Evolutionary conservation across 1,139 yeast genomes (phyloP).

Genomic region (Saccharomycopsis phalli): DNA sequence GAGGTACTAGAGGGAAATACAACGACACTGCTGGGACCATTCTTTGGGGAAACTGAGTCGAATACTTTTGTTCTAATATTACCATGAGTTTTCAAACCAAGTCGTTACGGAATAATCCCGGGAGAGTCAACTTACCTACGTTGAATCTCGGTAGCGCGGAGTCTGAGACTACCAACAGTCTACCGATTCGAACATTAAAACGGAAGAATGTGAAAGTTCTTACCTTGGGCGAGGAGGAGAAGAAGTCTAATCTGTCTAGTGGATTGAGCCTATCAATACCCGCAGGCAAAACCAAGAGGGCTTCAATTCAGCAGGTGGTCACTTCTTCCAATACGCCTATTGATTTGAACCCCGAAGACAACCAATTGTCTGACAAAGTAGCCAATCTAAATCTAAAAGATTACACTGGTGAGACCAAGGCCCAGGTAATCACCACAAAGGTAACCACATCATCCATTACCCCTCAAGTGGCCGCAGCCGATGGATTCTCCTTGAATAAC

Average conservation of each 20-base stretch:
- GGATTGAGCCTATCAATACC: slow-evolving; percentile 7
- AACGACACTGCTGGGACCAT: too few relatives aligned
- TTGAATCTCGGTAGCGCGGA: slow-evolving; percentile 5
- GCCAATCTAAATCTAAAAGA: background rate
- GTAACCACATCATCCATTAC: slow-evolving; percentile 10
- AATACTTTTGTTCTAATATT: background rate
- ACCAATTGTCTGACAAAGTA: background rate
- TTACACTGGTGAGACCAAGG: slow-evolving; percentile 16
- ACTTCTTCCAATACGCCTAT: slow-evolving; percentile 11
- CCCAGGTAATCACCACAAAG: slow-evolving; percentile 17
- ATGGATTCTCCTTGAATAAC: slow-evolving; percentile 23
- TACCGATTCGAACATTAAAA: slow-evolving; percentile 16
- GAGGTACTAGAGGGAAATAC: too few relatives aligned
- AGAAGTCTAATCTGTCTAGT: background rate
- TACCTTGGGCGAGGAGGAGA: slow-evolving; percentile 7
- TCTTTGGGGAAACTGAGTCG: too few relatives aligned
- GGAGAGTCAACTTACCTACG: slow-evolving; percentile 15
- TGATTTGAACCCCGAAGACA: slow-evolving; percentile 5
- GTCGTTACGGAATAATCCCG: slow-evolving; percentile 16
- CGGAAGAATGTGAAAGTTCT: slow-evolving; percentile 15
- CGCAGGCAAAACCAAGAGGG: slow-evolving; percentile 2
- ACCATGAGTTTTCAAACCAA: slow-evolving; percentile 12
- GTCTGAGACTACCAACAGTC: background rate
- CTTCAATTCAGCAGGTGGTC: slow-evolving; percentile 18
- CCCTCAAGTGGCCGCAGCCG: slow-evolving; percentile 2